Percentiles rank a stretch among this genome's conserved stretches.
Evolutionary conservation across 352 stramenopile species (phyloP).

Genomic region (Globisporangium polare): DNA sequence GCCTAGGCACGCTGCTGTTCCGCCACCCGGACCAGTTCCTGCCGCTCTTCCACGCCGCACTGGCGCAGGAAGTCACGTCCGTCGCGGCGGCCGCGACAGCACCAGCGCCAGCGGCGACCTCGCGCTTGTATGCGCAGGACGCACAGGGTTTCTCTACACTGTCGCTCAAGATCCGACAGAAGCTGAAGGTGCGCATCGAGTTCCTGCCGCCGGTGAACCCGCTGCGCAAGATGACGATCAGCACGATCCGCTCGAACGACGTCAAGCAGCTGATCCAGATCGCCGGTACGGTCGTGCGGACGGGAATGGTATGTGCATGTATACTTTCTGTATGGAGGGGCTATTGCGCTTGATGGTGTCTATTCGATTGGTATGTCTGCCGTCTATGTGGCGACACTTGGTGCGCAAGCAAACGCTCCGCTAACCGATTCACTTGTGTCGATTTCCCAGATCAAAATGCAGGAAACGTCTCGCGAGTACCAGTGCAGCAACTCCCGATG

Average conservation of each 20-base stretch:
- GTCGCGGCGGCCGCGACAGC: constrained; percentile 9
- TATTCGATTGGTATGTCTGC: not conserved
- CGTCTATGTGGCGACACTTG: too few relatives aligned
- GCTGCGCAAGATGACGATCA: constrained; percentile 15
- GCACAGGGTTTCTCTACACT: constrained; percentile 21
- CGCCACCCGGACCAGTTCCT: constrained; percentile 86
- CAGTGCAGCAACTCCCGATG: constrained; percentile 78
- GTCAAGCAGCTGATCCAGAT: constrained; percentile 88
- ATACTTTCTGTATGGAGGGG: not conserved
- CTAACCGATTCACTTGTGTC: not conserved
- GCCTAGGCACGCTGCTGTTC: constrained; percentile 83
- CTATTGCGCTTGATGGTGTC: not conserved
- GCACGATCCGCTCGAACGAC: constrained; percentile 85
- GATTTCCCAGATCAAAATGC: constrained; percentile 84
- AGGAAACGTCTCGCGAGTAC: constrained; percentile 88
- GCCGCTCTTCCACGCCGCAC: constrained; percentile 82
- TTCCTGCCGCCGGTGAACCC: constrained; percentile 86
- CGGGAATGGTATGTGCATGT: constrained; percentile 53
- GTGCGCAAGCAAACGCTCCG: too few relatives aligned
- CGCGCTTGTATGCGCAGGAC: constrained; percentile 7
- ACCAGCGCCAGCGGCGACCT: not conserved
- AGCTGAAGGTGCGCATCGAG: constrained; percentile 87
- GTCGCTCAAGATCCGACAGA: constrained; percentile 31
- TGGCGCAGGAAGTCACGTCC: constrained; percentile 44
- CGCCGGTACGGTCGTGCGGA: constrained; percentile 87